These are phyloP conservation scores for Paramecium tetraurelia DNA, from an alignment of 73 alveolate genomes.

Conservation along the genomic window DNA sequence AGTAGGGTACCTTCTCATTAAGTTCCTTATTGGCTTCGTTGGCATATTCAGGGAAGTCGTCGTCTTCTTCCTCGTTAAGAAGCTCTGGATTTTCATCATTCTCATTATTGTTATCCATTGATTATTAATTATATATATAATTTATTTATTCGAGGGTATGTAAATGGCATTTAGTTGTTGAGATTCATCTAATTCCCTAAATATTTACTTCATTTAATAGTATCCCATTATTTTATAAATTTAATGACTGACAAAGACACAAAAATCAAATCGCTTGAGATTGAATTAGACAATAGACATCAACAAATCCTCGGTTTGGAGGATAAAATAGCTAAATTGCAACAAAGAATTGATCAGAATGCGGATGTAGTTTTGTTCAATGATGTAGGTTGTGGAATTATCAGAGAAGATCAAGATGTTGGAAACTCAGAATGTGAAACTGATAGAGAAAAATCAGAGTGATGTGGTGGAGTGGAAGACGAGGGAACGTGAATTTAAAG, in stretches of 20 bases:
- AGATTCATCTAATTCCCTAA: neutral
- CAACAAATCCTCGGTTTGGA: neutral
- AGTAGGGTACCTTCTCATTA: slow-evolving; percentile 69
- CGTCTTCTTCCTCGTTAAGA: slow-evolving; percentile 69
- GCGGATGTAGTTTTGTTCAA: neutral
- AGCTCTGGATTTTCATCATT: neutral
- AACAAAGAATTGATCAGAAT: neutral
- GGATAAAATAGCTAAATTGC: neutral
- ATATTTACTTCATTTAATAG: neutral
- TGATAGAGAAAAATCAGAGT: neutral
- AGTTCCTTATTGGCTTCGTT: slow-evolving; percentile 90
- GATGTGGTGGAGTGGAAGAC: slow-evolving; percentile 43
- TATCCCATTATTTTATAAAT: neutral
- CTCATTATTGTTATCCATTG: neutral
- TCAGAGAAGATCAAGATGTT: neutral
- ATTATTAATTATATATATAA: neutral
- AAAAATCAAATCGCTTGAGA: neutral
- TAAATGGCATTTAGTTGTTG: neutral
- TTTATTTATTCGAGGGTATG: neutral
- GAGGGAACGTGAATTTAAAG: neutral
- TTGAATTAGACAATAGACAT: neutral
- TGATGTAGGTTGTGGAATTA: slow-evolving; percentile 8
- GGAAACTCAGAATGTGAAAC: neutral
- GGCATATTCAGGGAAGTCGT: slow-evolving; percentile 95
- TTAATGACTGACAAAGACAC: neutral